Base-by-base conservation (phyloP, 2,329 filamentous ascomycete species). In the Pyrenophora tritici-repentis region DNA sequence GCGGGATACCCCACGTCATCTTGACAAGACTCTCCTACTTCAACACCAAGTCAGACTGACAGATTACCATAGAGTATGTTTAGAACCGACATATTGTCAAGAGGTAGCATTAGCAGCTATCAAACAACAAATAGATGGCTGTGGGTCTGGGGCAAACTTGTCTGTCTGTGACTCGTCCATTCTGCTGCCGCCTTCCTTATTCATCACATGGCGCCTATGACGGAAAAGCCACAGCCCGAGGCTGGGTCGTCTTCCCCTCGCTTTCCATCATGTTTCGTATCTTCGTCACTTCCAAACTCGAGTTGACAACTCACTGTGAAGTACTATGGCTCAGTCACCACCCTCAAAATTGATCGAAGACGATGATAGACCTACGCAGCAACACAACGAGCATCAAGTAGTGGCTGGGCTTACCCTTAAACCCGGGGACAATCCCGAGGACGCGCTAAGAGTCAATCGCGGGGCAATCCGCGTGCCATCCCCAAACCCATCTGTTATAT, bases 381-480 rank as follows among this genome's bases (percentile, higher is more conserved):
- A 56, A 44, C 42, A 39, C 22, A 37, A 29, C 20, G 52, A 53
- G 17, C 43, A 38, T 22, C 46, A 55, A 35, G 17, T 40, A 2
- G 31, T 26, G 36, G 46, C 51, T 38, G 58, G 42, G 22, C 20
- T 58, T 34, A 42, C 61, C 46, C 56, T 60, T 58, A 69, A 70
- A 54, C 37, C 66, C 61, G 62, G 56, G 13, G 59, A 63, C 50
- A 71, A 71, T 45, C 47, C 68, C 47, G 65, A 66, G 20, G 65
- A 59, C 24, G 49, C 59, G 17, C 55, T 70, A 43, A 59, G 46
- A 22, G 57, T 63, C 48, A 49, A 57, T 31, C 55, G 66, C 44
- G 70, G 69, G 52, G 62, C 56, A 33, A 67, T 72, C 46, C 69
- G 71, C 20, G 59, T 61, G 8, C 56, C 67, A 32, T 73, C 70